These are phyloP conservation scores for Boletellus emodensis DNA, from an alignment of 768 basidiomycete species.

Conservation along the genomic window DNA sequence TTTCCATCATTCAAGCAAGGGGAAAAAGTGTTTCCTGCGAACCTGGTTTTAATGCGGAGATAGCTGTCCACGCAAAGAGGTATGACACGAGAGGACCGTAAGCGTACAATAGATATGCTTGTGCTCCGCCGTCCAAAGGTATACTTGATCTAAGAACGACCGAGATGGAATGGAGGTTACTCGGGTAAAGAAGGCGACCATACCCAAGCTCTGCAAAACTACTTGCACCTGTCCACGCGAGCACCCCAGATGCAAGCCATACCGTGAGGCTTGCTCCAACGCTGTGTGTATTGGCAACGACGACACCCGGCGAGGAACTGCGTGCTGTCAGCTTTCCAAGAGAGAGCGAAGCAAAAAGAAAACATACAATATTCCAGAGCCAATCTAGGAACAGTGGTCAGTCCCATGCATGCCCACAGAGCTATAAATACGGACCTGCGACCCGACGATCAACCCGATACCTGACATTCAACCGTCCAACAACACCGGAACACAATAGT, in stretches of 20 bases:
- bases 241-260: conserved; percentile 78
- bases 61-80: conserved; percentile 93
- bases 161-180: neutral
- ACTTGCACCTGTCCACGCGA: conserved; percentile 95
- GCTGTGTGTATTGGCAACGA: conserved; percentile 83
- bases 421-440: conserved; percentile 50
- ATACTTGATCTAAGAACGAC: conserved; percentile 27
- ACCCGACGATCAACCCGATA: conserved; percentile 80
- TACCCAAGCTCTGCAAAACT: conserved; percentile 91
- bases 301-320: conserved; percentile 89
- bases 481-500: neutral
- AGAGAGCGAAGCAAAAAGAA: conserved; percentile 12
- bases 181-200: conserved; percentile 22
- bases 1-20: neutral
- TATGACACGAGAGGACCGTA: conserved; percentile 87
- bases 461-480: conserved; percentile 40
- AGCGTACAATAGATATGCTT: conserved; percentile 84
- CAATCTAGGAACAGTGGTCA: conserved; percentile 49
- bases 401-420: neutral
- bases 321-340: neutral
- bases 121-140: conserved; percentile 48
- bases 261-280: conserved; percentile 86
- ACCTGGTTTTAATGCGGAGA: conserved; percentile 85
- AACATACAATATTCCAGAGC: conserved; percentile 88
- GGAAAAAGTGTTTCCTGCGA: conserved; percentile 10